Base-by-base conservation (phyloP, 1,284 basidiomycete species). In the Ceratobasidium sp. region DNA sequence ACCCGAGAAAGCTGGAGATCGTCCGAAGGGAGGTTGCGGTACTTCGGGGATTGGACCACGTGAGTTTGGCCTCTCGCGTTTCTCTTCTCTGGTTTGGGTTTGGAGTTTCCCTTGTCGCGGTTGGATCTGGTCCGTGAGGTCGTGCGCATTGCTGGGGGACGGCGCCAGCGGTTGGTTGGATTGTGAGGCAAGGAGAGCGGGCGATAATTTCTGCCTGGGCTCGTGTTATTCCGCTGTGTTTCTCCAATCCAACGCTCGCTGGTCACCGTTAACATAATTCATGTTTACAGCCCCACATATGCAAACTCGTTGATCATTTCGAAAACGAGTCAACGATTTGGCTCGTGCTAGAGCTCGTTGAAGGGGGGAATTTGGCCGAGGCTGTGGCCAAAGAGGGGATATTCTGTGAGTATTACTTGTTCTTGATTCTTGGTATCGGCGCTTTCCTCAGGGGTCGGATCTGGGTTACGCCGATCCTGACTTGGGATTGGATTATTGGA, bases 291-390 rank as follows among this genome's bases (percentile, higher is more conserved):
- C 89, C 88, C 4, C 94, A 96, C 81, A 94, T 97, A 62, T 95
- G 94, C 80, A 87, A 89, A 74, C 87, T 96, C 40, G 90, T 93
- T 77, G 94, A 97, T 79, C 90, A 90, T 22, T 97, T 93, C 81
- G 88, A 91, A 59, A 89, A 90, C 76, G 87, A 88, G 4, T 88
- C 86, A 51, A 86, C 89, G 77, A 91, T 97, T 79, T 92, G 92
- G 92, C 78, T 77, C 88, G 11, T 66, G n/a, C 25, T 11, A 29
- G 94, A 95, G 83, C 90, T 90, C 78, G 87, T 97, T 2, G 89
- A 92, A 37, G 96, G 96, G 19, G 96, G 95, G 0, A 95, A 98
- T 83, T 85, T 98, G n/a, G 86, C 97, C n/a, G 92, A 95, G 79
- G 90, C 90, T 80, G 95, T 96, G 78, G 82, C 94, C 62, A 85